Conservation (phyloP, 768 basidiomycete species). For the Lentinula boryana region DNA sequence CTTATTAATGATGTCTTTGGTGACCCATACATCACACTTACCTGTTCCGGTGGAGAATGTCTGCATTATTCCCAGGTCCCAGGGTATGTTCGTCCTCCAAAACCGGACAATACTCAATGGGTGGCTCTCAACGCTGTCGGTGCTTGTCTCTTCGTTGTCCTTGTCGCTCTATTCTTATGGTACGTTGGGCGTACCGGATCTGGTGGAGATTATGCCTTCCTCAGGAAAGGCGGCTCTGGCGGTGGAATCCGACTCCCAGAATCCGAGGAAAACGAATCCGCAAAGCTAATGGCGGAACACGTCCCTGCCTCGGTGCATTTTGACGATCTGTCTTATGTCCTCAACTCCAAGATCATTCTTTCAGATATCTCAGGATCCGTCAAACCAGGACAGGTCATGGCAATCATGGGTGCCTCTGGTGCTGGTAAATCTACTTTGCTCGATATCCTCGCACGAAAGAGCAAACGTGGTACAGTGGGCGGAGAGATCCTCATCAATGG, state of each 20-base stretch:
- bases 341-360: conserved; percentile 65
- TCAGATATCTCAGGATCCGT: conserved; percentile 77
- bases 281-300: conserved; percentile 89
- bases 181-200: conserved; percentile 75
- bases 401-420: conserved; percentile 95
- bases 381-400: conserved; percentile 86
- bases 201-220: conserved; percentile 44
- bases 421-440: conserved; percentile 96
- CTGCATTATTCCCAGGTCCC: conserved; percentile 91
- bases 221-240: neutral
- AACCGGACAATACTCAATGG: conserved; percentile 79
- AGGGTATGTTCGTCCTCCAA: conserved; percentile 75
- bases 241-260: conserved; percentile 75
- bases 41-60: conserved; percentile 90
- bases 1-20: conserved; percentile 93
- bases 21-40: conserved; percentile 81
- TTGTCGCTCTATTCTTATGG: conserved; percentile 55
- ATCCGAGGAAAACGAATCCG: conserved; percentile 54
- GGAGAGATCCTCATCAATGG: conserved; percentile 87
- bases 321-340: conserved; percentile 72
- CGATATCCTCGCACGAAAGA: conserved; percentile 90
- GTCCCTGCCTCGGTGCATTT: conserved; percentile 94
- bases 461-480: conserved; percentile 71
- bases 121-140: conserved; percentile 80
- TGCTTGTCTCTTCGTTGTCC: conserved; percentile 68